Percentiles rank a stretch among this genome's conserved stretches.
phyloP scores from a whole-genome alignment of 2,329 filamentous ascomycete species.

The Orbilia ellipsospora region DNA sequence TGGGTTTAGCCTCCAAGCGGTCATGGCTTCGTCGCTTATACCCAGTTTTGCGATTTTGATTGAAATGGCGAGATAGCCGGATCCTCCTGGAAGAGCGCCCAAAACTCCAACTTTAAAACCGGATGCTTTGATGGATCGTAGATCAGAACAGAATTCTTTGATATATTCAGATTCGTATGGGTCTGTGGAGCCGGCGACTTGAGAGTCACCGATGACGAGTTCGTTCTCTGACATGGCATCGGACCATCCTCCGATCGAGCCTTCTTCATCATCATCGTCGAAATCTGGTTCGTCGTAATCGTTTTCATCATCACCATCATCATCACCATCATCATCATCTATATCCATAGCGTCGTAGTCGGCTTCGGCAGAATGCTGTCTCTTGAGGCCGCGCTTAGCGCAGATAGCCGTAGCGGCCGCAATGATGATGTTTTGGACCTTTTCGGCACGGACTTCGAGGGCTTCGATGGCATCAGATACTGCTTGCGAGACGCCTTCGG shows the following conservation, averaged over 20 bases:
- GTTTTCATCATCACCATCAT: constrained; percentile 60
- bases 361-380: constrained; percentile 58
- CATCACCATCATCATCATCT: constrained; percentile 60
- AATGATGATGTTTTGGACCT: constrained; percentile 40
- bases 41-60: constrained; percentile 76
- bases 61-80: constrained; percentile 73
- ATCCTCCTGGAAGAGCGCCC: constrained; percentile 63
- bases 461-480: constrained; percentile 61
- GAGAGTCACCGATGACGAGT: constrained; percentile 36
- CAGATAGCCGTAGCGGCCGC: constrained; percentile 37
- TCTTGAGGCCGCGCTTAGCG: constrained; percentile 40
- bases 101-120: constrained; percentile 78
- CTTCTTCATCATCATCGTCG: constrained; percentile 61
- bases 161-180: constrained; percentile 46
- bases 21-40: constrained; percentile 77
- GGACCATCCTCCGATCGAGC: constrained; percentile 58
- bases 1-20: constrained; percentile 78
- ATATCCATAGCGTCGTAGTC: constrained; percentile 60
- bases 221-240: constrained; percentile 51
- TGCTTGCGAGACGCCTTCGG: constrained; percentile 64
- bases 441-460: constrained; percentile 35
- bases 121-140: constrained; percentile 70
- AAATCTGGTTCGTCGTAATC: constrained; percentile 58
- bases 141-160: constrained; percentile 68
- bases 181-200: constrained; percentile 49